Base-by-base conservation (phyloP, 176 grass and related monocot species). In the Luzula sylvatica region DNA sequence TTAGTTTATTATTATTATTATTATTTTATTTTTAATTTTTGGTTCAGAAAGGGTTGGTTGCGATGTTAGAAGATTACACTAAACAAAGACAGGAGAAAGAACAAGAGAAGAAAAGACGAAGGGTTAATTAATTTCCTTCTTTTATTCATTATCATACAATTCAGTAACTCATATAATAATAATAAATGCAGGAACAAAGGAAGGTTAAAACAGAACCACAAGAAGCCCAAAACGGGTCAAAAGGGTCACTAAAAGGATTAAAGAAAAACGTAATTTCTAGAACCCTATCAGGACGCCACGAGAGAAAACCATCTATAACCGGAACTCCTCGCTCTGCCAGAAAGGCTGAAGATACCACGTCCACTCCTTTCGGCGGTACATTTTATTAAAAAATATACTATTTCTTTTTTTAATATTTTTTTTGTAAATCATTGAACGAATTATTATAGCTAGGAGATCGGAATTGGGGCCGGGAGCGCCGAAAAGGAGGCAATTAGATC, bases 51-150 rank as follows among this genome's bases (percentile, higher is more conserved):
- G 51, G 30, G 3, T 56, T 81, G 20, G 14, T 80, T 49, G 52
- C 59, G 1, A 74, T 67, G 70, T 28, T 69, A 39, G 70, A 77
- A 42, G 61, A 66, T 13, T 75, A 75, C 42, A 67, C 42, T 20
- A 49, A 11, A 21, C 11, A 19, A 41, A 75, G 51, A 27, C 47
- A 58, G 61, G 72, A 75, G 52, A 67, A 47, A 75, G 72, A 75
- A 42, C 52, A 52, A 58, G 61, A 75, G 62, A 66, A 19, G 15
- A 75, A 58, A 59, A 66, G 26, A 42, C 40, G 14, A 2, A 65
- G 60, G 58, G 70, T 74, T 48, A 21, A 14, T 38, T 50, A 26
- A 5, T 7, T 22, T 41, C 25, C 14, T 30, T 23, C 3, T 11
- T 69, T 45, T 70, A n/a, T 42, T 15, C 11, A 23, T 43, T 20